Base-by-base conservation (phyloP, 75 land plant species). In the Pinus taeda region DNA sequence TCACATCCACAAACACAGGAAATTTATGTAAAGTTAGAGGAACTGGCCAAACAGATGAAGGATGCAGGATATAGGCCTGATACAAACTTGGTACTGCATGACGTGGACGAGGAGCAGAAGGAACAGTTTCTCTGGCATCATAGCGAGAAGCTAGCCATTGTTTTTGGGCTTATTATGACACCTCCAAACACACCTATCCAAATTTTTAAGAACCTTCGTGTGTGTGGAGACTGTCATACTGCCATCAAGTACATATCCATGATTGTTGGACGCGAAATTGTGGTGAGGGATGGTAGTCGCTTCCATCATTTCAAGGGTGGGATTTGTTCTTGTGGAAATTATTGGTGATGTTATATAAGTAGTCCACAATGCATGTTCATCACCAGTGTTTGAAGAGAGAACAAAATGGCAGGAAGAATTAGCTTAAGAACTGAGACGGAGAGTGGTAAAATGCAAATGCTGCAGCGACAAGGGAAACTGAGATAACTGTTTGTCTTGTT, bases 311-410 rank as follows among this genome's bases (percentile, higher is more conserved):
- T 69, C 49, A 69, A 42, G 24, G 72, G 22, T 42, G 72, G 72
- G n/a, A 69, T 42, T 21, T 69, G 72, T 69, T 69, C 72, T 69
- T 69, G 72, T n/a, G 72, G 72, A 20, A 69, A 69, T 69, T 69
- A 69, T 39, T 69, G 72, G 72, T 69, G 72, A 69, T 69, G 72
- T 3, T 42, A 69, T 39, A 7, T 69, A 1, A 42, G n/a, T 18
- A 42, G 11, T 69, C 21, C 42, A 20, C 24, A 6, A 20, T 69
- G n/a, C 17, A 69, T 66, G 55, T 9, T 49, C 3, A 3, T 49
- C 55, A 9, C 55, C 11, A 13, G 55, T 49, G 55, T 49, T 11
- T 49, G 55, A 49, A 49, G 55, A 49, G 12, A 49, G 55, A 9
- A 49, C 55, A 49, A 49, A 49, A 49, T 49, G 55, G 55, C 55